Base-by-base conservation (phyloP, 768 basidiomycete genomes). In the Lepiota venenata region DNA sequence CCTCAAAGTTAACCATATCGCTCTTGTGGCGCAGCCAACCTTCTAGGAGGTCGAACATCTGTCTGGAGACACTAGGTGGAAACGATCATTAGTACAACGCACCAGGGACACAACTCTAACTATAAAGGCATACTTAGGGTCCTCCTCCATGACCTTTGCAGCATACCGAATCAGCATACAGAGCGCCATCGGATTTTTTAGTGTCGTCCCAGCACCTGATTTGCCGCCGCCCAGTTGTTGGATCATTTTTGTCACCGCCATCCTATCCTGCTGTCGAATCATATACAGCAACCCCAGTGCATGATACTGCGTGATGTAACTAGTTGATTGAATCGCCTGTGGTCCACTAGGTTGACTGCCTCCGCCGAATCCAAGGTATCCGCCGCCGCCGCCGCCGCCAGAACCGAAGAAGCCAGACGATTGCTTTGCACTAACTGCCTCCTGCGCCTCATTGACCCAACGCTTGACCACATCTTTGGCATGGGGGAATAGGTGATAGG, bases 1-100 rank as follows among this genome's bases (percentile, higher is more conserved):
- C 97, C 69, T 99, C 97, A 57, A 94, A 91, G 72, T 98, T 98
- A 65, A 99, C 97, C 96, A 98, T 99, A 68, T 99, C 97, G 61
- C 93, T 97, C 78, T 99, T 99, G 73, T 99, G 97, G 55, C 94
- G 85, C 56, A 98, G 75, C 86, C 94, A 95, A 32, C 90, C 87
- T 66, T 98, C 97, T 36, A 98, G 77, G 40, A 97, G 80, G 59
- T 98, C 97, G 49, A 93, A 76, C 81, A 98, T 96, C 63, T 91
- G 93, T 57, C 82, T 85, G 69, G 96, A 93, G 21, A 95, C 76
- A 65, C 96, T 99, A 61, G 1, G 22, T 16, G 37, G 38, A 38
- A 16, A 15, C 14, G 16, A 56, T 27, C 32, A 63, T 53, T 27
- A 61, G 10, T 9, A 7, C 12, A 9, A 15, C 7, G 52, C 15